Conservation (phyloP, 139 green algal species). For the Chlorella sorokiniana region DNA sequence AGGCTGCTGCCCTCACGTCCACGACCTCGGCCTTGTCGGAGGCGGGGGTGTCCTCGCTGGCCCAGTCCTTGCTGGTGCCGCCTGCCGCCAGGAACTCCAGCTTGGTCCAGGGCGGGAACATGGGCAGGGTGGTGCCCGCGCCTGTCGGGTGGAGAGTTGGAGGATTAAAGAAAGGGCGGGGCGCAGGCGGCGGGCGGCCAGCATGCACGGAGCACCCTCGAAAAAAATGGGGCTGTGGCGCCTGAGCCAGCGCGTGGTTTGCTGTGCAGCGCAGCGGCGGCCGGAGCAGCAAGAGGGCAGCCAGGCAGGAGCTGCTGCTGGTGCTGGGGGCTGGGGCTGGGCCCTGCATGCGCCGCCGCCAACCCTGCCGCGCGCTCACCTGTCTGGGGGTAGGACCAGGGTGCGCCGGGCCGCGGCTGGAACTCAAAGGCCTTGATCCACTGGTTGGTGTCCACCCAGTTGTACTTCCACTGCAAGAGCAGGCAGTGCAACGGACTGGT, state of each 20-base stretch:
- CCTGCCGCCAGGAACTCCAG: conserved; percentile 15
- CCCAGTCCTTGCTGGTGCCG: neutral
- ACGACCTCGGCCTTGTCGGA: conserved; percentile 9
- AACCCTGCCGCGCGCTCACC: neutral
- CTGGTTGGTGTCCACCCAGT: neutral
- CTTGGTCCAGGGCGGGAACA: neutral
- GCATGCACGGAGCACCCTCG: neutral
- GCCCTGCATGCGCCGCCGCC: neutral
- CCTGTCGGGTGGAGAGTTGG: neutral
- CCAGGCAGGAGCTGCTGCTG: neutral
- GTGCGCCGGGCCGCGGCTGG: neutral
- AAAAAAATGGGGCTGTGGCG: neutral
- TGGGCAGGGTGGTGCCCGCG: conserved; percentile 2
- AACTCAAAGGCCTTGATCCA: neutral
- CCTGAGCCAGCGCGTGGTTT: no score
- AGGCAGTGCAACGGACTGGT: neutral
- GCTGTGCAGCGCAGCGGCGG: no score
- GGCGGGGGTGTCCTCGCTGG: neutral
- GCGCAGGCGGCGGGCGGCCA: neutral
- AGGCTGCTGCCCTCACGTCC: no score
- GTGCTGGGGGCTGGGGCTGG: neutral
- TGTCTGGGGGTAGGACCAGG: conserved; percentile 24
- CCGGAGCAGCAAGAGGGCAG: neutral
- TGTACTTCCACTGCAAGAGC: conserved; percentile 16
- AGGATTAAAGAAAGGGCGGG: neutral